Base-by-base conservation (phyloP, 768 basidiomycete species). In the Pleurotus pulmonarius region DNA sequence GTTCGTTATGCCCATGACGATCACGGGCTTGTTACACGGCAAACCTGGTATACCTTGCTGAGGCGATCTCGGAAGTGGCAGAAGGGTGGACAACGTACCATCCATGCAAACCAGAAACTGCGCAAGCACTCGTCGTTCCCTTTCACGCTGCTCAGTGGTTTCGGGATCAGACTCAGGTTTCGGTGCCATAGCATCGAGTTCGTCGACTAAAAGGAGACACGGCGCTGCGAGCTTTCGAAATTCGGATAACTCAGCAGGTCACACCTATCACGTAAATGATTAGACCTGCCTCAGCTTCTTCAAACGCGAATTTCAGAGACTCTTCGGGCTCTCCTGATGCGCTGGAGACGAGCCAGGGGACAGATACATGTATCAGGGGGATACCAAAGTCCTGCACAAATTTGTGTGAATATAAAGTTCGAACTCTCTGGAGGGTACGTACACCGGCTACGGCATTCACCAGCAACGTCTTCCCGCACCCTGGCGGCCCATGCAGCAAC, bases 241-340 rank as follows among this genome's bases (percentile, higher is more conserved):
- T 53, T 26, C n/a, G 46, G 8, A 25, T 26, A 20, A 20, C 20
- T 20, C 20, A 20, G 20, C 20, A n/a, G 11, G n/a, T 7, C 51
- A 39, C 11, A 41, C 24, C 47, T 38, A 18, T 38, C 1, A 34
- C 29, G 41, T 29, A 22, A 16, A 29, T 11, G 11, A 11, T 34
- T 29, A 3, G 41, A 69, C 76, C 3, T 26, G 93, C 94, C 74
- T 93, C 95, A 5, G 97, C 97, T 69, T 98, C 96, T 26, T 97
- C 96, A 65, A 99, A 99, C 0, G 94, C 94, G 65, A 98, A 95
- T 43, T 97, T 76, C 4, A 99, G 73, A 0, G 93, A 95, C 75
- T 96, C 98, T 68, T 98, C 97, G 0, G 93, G 95, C 70, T 99
- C 97, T 46, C 97, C 97, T 0, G 94, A 97, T 93, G 98, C 97